These are phyloP conservation scores for Pseudogymnoascus verrucosus DNA, from an alignment of 2,329 filamentous ascomycete genomes.

Conservation along the genomic window DNA sequence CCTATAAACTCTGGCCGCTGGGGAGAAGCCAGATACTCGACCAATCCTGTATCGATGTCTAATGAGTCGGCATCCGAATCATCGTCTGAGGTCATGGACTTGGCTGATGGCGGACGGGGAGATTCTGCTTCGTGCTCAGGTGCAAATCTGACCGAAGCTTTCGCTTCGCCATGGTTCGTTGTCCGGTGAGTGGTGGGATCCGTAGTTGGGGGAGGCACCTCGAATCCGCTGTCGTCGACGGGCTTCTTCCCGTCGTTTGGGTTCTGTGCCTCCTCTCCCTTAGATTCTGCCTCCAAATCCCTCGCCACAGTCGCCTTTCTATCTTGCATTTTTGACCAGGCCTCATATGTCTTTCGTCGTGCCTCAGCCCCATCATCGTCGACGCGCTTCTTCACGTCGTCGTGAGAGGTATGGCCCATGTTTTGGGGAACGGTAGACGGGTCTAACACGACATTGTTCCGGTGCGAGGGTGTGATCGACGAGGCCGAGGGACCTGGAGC, in stretches of 20 bases:
- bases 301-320: background rate
- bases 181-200: background rate
- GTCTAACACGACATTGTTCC: background rate
- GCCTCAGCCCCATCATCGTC: conserved; percentile 20
- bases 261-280: no score
- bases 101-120: background rate
- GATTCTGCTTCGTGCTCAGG: background rate
- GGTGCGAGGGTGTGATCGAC: background rate
- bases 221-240: background rate
- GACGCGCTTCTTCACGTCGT: background rate
- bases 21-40: background rate
- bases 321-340: conserved; percentile 26
- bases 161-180: background rate
- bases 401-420: background rate
- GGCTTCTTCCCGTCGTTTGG: no score
- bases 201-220: background rate
- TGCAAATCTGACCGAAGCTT: background rate
- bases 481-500: background rate
- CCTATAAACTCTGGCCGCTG: background rate
- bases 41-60: background rate
- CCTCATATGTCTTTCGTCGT: conserved; percentile 24
- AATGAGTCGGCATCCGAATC: background rate
- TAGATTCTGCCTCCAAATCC: no score
- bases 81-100: background rate
- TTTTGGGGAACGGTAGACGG: background rate